phyloP scores from a whole-genome alignment of 148 eudicot species.

The Rheum nobile region DNA sequence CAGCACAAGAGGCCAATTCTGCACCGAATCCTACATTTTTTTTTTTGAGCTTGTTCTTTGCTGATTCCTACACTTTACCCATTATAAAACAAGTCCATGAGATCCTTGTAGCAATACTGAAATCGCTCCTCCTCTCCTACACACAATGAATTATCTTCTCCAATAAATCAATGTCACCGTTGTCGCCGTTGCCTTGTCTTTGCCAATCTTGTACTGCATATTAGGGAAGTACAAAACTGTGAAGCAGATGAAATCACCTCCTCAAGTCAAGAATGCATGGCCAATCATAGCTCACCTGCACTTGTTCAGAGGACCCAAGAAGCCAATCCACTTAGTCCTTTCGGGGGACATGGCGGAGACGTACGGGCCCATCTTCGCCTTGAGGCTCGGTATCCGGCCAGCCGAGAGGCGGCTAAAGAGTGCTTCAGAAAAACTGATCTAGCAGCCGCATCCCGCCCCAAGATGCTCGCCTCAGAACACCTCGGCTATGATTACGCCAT shows the following conservation, averaged over 20 bases:
- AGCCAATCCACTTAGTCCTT: slow-evolving; percentile 9
- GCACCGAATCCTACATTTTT: no score
- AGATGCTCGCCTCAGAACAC: neutral
- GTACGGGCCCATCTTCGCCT: slow-evolving; percentile 14
- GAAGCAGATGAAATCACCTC: neutral
- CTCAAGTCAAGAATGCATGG: slow-evolving; percentile 11
- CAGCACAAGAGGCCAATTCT: no score
- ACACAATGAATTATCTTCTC: neutral
- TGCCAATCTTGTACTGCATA: neutral
- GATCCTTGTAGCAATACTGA: no score
- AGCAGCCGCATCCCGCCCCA: slow-evolving; percentile 2
- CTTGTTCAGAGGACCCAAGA: neutral
- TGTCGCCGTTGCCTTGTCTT: neutral
- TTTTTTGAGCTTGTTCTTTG: no score
- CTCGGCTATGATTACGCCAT: slow-evolving; percentile 1
- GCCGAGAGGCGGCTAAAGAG: slow-evolving; percentile 3
- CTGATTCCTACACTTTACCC: no score
- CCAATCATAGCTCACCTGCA: slow-evolving; percentile 19
- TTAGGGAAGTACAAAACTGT: neutral
- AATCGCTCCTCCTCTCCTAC: neutral
- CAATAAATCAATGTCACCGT: neutral
- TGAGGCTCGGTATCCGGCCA: neutral
- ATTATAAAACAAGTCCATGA: neutral
- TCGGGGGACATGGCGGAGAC: slow-evolving; percentile 14
- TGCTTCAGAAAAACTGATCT: slow-evolving; percentile 1